phyloP scores from a whole-genome alignment of 73 alveolate genomes.

The Blepharisma stoltei region DNA sequence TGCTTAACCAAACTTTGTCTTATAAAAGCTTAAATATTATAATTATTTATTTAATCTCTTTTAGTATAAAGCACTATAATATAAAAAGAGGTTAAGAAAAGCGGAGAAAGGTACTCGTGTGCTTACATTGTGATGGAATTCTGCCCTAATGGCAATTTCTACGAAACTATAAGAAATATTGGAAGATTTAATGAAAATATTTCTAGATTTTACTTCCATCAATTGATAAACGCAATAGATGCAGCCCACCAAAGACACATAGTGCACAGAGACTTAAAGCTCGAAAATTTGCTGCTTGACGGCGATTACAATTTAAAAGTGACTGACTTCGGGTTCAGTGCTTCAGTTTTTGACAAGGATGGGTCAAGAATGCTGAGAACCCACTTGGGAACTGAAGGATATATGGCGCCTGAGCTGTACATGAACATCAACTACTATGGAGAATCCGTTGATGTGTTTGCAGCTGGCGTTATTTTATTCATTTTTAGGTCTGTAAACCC shows the following conservation, averaged over 20 bases:
- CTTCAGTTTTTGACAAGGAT: conserved; percentile 51
- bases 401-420: conserved; percentile 65
- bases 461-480: conserved; percentile 54
- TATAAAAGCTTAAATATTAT: too few species aligned
- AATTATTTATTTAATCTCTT: too few species aligned
- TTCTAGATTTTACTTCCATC: conserved; percentile 71
- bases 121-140: conserved; percentile 63
- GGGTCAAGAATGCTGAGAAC: conserved; percentile 51
- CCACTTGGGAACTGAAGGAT: conserved; percentile 56
- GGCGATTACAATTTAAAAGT: conserved; percentile 56
- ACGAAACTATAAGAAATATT: conserved; percentile 72
- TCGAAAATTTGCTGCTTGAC: conserved; percentile 71
- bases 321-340: conserved; percentile 81
- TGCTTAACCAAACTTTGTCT: too few species aligned
- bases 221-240: conserved; percentile 70
- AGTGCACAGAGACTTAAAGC: conserved; percentile 79
- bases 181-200: conserved; percentile 71
- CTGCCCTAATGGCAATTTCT: conserved; percentile 81
- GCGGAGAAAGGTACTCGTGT: conserved; percentile 37
- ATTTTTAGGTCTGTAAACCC: conserved; percentile 54
- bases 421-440: conserved; percentile 40
- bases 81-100: too few species aligned
- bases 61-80: too few species aligned
- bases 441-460: conserved; percentile 49
- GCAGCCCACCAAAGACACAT: conserved; percentile 62